Evolutionary conservation across 768 basidiomycete genomes (phyloP).

Genomic region (Auricularia sp.): DNA sequence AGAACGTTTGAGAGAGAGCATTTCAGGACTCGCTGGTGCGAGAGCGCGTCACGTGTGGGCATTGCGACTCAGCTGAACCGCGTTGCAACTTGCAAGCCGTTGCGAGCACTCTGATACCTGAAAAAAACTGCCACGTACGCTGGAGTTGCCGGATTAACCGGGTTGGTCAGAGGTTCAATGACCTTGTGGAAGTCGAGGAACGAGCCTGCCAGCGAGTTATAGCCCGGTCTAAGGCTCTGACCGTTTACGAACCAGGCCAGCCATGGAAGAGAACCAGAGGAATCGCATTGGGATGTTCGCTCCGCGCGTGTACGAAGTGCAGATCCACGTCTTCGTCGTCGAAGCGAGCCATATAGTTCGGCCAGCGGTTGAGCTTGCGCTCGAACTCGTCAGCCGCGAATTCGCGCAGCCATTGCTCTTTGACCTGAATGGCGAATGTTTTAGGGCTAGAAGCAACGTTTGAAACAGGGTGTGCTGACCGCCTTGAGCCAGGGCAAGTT

Average conservation of each 20-base stretch:
- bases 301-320: slow-evolving; percentile 11
- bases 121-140: no score
- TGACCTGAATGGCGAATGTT: not conserved
- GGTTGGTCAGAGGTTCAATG: slow-evolving; percentile 10
- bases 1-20: no score
- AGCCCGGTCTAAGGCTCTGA: not conserved
- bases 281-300: slow-evolving; percentile 6
- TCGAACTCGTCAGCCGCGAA: not conserved
- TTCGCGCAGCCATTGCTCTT: not conserved
- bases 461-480: not conserved
- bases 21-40: no score
- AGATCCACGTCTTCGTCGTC: slow-evolving; percentile 8
- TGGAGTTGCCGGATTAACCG: not conserved
- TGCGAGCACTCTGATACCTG: no score
- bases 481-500: not conserved
- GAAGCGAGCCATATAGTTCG: slow-evolving; percentile 7
- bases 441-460: not conserved
- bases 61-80: no score
- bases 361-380: slow-evolving; percentile 5
- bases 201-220: slow-evolving; percentile 1
- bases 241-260: slow-evolving; percentile 9
- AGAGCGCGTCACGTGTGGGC: no score
- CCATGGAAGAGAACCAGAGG: slow-evolving; percentile 11
- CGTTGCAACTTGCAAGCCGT: no score
- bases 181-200: slow-evolving; percentile 15